These are phyloP conservation scores for Lactarius pseudohatsudake DNA, from an alignment of 768 basidiomycete species.

Conservation along the genomic window DNA sequence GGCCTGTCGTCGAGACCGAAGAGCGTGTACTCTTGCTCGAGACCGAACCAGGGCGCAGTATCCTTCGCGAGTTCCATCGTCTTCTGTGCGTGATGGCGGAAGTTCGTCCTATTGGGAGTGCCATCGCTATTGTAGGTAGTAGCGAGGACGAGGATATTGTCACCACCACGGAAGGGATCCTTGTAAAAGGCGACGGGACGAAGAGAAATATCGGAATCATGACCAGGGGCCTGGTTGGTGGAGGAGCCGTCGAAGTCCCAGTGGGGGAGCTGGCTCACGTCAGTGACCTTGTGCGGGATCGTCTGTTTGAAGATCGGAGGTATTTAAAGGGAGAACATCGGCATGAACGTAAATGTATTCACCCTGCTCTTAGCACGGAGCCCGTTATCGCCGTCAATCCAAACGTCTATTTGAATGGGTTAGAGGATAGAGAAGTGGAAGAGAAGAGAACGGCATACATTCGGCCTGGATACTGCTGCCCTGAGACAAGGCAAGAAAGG, in stretches of 20 bases:
- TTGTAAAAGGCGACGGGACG: constrained; percentile 97
- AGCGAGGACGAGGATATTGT: constrained; percentile 96
- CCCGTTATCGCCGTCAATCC: constrained; percentile 95
- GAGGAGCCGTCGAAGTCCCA: constrained; percentile 99
- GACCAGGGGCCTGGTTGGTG: constrained; percentile 94
- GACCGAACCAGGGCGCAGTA: constrained; percentile 88
- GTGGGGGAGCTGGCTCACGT: constrained; percentile 87
- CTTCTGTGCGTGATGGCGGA: constrained; percentile 92
- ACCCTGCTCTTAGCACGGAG: constrained; percentile 97
- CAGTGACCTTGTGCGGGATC: constrained; percentile 78
- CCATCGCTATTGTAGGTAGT: constrained; percentile 99
- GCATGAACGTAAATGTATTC: constrained; percentile 32
- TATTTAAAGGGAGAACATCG: constrained; percentile 10
- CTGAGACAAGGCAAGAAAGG: constrained; percentile 86
- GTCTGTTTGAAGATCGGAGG: constrained; percentile 52
- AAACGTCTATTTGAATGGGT: constrained; percentile 67
- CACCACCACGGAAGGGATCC: constrained; percentile 98
- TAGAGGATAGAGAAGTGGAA: constrained; percentile 23
- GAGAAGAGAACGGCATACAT: constrained; percentile 48
- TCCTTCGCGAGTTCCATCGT: constrained; percentile 91
- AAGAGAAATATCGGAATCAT: constrained; percentile 97
- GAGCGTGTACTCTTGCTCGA: constrained; percentile 99
- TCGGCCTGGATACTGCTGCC: constrained; percentile 94
- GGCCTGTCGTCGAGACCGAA: constrained; percentile 90
- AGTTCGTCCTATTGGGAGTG: constrained; percentile 95